Evolutionary conservation across 257 asterid genomes (phyloP), one percentile per base, ranked within the genome.

Genomic region (Ligustrum vulgare): DNA sequence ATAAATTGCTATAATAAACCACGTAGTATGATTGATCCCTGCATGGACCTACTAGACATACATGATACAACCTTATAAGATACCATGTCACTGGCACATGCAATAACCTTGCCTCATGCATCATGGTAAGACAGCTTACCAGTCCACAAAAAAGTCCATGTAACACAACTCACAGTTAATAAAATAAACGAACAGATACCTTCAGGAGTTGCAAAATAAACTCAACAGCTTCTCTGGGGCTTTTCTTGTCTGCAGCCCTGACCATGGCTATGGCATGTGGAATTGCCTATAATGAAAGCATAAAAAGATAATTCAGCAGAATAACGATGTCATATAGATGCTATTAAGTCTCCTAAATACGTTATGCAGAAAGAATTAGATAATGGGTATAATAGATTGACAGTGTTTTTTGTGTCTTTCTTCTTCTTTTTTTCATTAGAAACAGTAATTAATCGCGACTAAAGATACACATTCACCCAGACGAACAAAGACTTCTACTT

Each of bases 201-300:
- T 93, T 95, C 86, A 95, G 73, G 80, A 95, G 98, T 84, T 93
- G 97, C 85, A 91, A 89, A 84, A 95, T 82, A 77, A 95, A 95
- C 86, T 95, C 98, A 81, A 95, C 97, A 81, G 98, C 98, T 86
- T 95, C 99, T 82, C 96, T 91, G 34, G 98, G 98, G 83, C 99
- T 95, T 87, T 86, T 95, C 82, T 86, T 86, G 77, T 95, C 97
- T 43, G 94, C 83, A 72, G 96, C 82, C 76, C 97, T 90, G 77
- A 95, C 94, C 89, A 82, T 87, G 73, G 99, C 96, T 79, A 95
- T 81, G 79, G 98, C 97, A 83, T 86, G 94, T 70, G 99, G 99
- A 81, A 95, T 93, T 68, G 93, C 97, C 99, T 95, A 92, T 64
- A 70, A 51, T 13, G 25, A 72, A 78, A 69, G 78, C 22, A 68